phyloP scores from a whole-genome alignment of 805 yeast species.

The Peterozyma xylosa region DNA sequence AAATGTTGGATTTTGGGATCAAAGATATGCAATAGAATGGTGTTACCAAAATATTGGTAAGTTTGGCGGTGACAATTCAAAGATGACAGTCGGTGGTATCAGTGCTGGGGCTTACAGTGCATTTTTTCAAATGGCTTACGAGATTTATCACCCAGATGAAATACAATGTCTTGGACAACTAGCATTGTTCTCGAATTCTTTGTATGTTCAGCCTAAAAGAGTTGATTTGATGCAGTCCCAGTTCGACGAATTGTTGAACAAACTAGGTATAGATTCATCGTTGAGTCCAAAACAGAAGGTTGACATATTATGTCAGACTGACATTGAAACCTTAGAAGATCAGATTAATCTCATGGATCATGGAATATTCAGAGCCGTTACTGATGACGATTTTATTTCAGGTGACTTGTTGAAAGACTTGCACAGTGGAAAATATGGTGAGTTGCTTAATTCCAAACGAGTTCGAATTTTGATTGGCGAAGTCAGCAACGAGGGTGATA shows the following conservation, averaged over 20 bases:
- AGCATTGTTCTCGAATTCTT: conserved; percentile 27
- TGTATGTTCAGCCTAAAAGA: conserved; percentile 30
- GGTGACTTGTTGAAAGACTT: conserved; percentile 23
- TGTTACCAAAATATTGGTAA: conserved; percentile 28
- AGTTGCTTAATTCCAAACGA: conserved; percentile 13
- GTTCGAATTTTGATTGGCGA: conserved; percentile 24
- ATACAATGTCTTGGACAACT: conserved; percentile 30
- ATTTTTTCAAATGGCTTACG: conserved; percentile 33
- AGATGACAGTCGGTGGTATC: conserved; percentile 36
- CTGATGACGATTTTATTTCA: conserved; percentile 29
- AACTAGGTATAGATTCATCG: conserved; percentile 13
- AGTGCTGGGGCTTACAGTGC: conserved; percentile 39
- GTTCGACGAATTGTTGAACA: conserved; percentile 25
- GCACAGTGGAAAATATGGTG: conserved; percentile 19
- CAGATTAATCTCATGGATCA: conserved; percentile 17
- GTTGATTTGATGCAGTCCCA: conserved; percentile 25
- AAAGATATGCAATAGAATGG: conserved; percentile 39
- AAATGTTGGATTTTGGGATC: conserved; percentile 40
- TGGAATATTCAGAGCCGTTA: conserved; percentile 31
- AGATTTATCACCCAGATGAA: conserved; percentile 30
- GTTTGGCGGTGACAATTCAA: conserved; percentile 39
- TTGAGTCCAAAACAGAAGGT: conserved; percentile 16
- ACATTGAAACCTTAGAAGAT: conserved; percentile 14
- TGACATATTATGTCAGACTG: conserved; percentile 14
- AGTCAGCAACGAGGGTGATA: conserved; percentile 24